Evolutionary conservation across 495 filamentous ascomycete genomes (phyloP), one percentile per base, ranked within the genome.

Genomic region (Penicillium taxi): DNA sequence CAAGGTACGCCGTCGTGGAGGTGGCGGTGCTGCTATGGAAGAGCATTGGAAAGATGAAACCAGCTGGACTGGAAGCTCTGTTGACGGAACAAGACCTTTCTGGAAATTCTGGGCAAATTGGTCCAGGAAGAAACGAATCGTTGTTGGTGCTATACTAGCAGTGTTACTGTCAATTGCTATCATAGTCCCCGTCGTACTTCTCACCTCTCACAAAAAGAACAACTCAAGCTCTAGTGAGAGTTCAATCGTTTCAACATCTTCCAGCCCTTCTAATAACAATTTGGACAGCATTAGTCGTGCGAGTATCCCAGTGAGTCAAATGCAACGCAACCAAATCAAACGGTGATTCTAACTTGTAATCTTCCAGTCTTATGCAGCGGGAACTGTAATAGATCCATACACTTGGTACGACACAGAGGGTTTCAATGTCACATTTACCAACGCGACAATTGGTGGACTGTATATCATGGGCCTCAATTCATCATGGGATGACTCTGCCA

Each of bases 351-450:
- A 20, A 26, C 25, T 34, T 7, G 5, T 31, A 1, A 1, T 12
- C n/a, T 16, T 26, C 12, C 33, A 69, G 65, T 42, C 64, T 8
- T 66, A 67, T 13, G 80, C 78, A 16, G 75, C 81, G 52, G 87
- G 85, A 0, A 83, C 83, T 0, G 75, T 81, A 41, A 65, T 95
- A 11, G 91, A 99, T 58, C 93, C 93, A 0, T 94, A 86, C 42
- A 80, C 82, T 9, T 99, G 93, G 93, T 82, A 83, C 32, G 84
- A 94, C 45, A 96, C 90, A 2, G 74, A 68, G 2, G 88, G 86
- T 49, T 94, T 96, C 59, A 99, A 99, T 53, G 65, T 93, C 37
- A 96, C 93, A 0, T 99, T 90, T 53, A 99, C 93, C 0, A 74
- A 78, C 47, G 78, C 73, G 23, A 89, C 77, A 1, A 80, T 96